Conservation (phyloP, 805 yeast species). For the Lipomyces lipofer region DNA sequence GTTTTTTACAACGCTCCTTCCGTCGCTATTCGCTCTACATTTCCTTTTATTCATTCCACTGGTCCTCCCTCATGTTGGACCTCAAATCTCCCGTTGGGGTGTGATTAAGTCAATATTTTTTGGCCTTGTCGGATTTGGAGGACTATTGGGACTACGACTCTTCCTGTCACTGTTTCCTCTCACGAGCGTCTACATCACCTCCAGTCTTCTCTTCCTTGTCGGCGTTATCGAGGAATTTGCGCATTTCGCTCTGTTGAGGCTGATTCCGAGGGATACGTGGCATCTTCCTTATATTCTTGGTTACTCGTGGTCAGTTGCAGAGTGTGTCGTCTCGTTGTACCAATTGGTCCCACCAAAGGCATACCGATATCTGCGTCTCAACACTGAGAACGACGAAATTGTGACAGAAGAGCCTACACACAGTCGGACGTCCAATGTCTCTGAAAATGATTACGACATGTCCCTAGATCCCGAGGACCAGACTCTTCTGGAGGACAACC, state of each 20-base stretch:
- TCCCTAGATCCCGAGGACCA: constrained; percentile 12
- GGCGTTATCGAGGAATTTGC: constrained; percentile 25
- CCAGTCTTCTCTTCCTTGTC: constrained; percentile 23
- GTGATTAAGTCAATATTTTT: constrained; percentile 16
- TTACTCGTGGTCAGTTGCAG: constrained; percentile 26
- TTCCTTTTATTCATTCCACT: constrained; percentile 16
- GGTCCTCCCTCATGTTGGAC: constrained; percentile 23
- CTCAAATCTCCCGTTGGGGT: constrained; percentile 5
- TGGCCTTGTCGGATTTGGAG: constrained; percentile 25
- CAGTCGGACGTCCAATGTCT: constrained; percentile 4
- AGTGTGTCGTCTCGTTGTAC: constrained; percentile 21
- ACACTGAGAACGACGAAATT: constrained; percentile 7
- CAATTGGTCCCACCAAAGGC: constrained; percentile 26
- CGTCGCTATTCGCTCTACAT: constrained; percentile 22
- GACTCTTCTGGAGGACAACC: background rate
- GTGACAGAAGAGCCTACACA: too few relatives aligned
- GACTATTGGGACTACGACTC: constrained; percentile 17
- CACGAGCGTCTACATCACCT: constrained; percentile 23
- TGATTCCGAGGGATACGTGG: constrained; percentile 21
- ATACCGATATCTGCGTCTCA: constrained; percentile 21
- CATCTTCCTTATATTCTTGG: constrained; percentile 23
- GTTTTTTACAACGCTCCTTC: constrained; percentile 22
- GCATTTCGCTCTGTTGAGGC: constrained; percentile 16
- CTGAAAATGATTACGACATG: constrained; percentile 22
- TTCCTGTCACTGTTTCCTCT: constrained; percentile 27